phyloP scores from a whole-genome alignment of 495 filamentous ascomycete species.

The Daldinia concentrica region DNA sequence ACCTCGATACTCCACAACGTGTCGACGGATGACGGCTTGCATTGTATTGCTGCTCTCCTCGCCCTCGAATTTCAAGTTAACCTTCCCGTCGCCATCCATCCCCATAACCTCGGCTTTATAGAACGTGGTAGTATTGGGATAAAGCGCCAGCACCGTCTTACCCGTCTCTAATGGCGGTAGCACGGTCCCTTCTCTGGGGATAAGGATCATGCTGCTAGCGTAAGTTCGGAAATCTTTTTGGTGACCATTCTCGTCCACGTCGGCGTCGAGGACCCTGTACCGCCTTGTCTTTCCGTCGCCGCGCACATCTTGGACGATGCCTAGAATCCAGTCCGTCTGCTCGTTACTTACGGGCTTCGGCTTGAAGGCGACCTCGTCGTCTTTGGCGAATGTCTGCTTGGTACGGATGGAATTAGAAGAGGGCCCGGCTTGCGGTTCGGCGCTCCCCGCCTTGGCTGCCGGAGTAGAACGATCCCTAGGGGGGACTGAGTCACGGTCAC shows the following conservation, averaged over 20 bases:
- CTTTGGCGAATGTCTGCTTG: slow-evolving; percentile 67
- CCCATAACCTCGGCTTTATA: slow-evolving; percentile 95
- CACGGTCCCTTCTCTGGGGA: slow-evolving; percentile 66
- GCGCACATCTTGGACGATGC: slow-evolving; percentile 81
- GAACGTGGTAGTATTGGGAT: slow-evolving; percentile 94
- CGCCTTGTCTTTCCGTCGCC: slow-evolving; percentile 89
- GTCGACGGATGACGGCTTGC: slow-evolving; percentile 77
- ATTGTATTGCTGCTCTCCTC: slow-evolving; percentile 85
- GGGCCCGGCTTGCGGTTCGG: slow-evolving; percentile 53
- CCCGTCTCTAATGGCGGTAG: slow-evolving; percentile 79
- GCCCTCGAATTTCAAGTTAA: slow-evolving; percentile 80
- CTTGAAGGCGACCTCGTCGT: slow-evolving; percentile 87
- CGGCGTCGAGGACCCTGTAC: slow-evolving; percentile 94
- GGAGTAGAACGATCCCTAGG: slow-evolving; percentile 59
- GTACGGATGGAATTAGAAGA: slow-evolving; percentile 48
- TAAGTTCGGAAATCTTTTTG: slow-evolving; percentile 80
- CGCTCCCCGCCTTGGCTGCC: slow-evolving; percentile 53
- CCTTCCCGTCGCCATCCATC: slow-evolving; percentile 61
- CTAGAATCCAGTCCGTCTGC: slow-evolving; percentile 88
- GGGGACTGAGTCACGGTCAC: slow-evolving; percentile 58
- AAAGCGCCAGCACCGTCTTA: slow-evolving; percentile 82
- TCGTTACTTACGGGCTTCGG: slow-evolving; percentile 74
- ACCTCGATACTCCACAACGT: slow-evolving; percentile 75
- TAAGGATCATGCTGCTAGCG: slow-evolving; percentile 83
- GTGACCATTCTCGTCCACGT: slow-evolving; percentile 81